phyloP scores from a whole-genome alignment of 75 land plant species.

The Larix kaempferi region DNA sequence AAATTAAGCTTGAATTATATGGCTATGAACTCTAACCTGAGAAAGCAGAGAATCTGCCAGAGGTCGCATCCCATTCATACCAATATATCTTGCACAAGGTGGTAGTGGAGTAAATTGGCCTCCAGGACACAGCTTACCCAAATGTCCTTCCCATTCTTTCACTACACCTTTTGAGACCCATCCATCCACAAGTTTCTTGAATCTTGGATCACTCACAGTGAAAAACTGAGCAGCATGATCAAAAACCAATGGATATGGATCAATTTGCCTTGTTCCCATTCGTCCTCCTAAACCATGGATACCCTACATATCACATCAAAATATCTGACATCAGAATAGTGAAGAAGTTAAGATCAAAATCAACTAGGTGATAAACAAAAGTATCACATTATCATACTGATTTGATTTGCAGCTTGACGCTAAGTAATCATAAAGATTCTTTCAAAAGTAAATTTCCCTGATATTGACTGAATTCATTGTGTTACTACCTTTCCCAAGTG shows the following conservation, averaged over 20 bases:
- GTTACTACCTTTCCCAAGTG: not conserved
- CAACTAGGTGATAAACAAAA: not conserved
- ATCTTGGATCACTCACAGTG: conserved; percentile 74
- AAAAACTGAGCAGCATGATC: conserved; percentile 99
- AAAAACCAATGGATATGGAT: conserved; percentile 63
- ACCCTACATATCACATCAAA: conserved; percentile 39
- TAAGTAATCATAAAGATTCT: not conserved
- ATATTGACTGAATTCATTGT: not conserved
- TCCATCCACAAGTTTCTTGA: conserved; percentile 66
- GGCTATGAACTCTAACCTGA: conserved; percentile 33
- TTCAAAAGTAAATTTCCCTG: not conserved
- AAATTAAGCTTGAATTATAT: not conserved
- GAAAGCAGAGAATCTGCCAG: conserved; percentile 83
- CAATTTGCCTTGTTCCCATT: conserved; percentile 82
- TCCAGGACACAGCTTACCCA: conserved; percentile 73
- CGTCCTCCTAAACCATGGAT: conserved; percentile 97
- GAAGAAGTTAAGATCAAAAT: not conserved
- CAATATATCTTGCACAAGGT: conserved; percentile 61
- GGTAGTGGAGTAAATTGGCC: conserved; percentile 52
- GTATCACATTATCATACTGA: not conserved
- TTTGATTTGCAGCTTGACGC: conserved; percentile 1
- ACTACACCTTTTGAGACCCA: conserved; percentile 79
- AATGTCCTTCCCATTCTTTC: conserved; percentile 68
- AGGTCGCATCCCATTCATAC: conserved; percentile 82
- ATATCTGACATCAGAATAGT: not conserved